Evolutionary conservation across 2,329 filamentous ascomycete genomes (phyloP), one percentile per base, ranked within the genome.

Genomic region (Monosporascus sp.): DNA sequence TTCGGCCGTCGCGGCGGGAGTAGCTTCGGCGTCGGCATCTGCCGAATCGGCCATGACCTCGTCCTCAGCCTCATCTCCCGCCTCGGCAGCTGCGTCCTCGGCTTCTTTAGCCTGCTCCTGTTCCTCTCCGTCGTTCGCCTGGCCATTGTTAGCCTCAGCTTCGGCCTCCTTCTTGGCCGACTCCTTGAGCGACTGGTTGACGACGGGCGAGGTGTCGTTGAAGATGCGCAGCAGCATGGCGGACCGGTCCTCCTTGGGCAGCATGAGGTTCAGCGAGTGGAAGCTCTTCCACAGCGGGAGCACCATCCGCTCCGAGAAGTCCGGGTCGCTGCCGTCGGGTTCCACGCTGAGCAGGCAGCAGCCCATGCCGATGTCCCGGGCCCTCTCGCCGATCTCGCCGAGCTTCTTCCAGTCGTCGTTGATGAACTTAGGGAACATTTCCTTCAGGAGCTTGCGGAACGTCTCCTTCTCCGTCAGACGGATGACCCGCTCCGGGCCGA

Each of bases 381-480:
- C 87, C 50, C 86, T 82, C 72, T 92, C 88, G 56, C 91, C 92
- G 56, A 97, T 93, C 76, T 97, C 94, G 56, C 87, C 88, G 37
- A 97, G 83, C 48, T 84, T 79, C 68, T 84, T 80, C 83, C 87
- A 92, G 54, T 83, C 86, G 51, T 86, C 84, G 55, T 86, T 84
- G 57, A 84, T 79, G 56, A 97, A 85, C 69, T 91, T 92, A 50
- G 93, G 92, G 75, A 99, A 99, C 90, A 99, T 96, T 74, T 99
- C 93, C 51, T 92, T 86, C 48, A 99, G 82, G 22, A 99, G 82
- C 66, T 83, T 87, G 56, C 84, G 83, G 58, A 99, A 80, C 0
- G 92, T 97, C 61, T 87, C 82, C 75, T 90, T 87, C 69, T 88
- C 86, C 61, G 81, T 83, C 52, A 97, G 77, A 51, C 82, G 80